phyloP scores from a whole-genome alignment of 2,329 filamentous ascomycete genomes.

The Amesomyces nigricolor region DNA sequence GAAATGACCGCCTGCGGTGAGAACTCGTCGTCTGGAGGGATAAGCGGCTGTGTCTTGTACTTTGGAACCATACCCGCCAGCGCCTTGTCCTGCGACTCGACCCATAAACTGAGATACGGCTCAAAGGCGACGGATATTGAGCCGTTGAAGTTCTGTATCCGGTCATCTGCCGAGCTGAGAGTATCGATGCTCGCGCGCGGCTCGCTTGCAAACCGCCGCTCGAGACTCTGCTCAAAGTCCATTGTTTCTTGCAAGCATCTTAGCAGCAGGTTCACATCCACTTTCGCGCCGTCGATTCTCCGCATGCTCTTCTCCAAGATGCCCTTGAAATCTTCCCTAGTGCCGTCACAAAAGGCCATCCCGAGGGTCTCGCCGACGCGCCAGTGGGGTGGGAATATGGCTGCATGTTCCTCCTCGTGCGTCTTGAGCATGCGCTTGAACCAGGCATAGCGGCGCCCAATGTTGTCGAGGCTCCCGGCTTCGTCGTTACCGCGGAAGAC shows the following conservation, averaged over 20 bases:
- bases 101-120: conserved; percentile 94
- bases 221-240: conserved; percentile 90
- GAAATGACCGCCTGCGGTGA: conserved; percentile 81
- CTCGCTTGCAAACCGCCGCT: conserved; percentile 71
- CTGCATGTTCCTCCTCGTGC: conserved; percentile 87
- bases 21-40: conserved; percentile 85
- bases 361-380: conserved; percentile 84
- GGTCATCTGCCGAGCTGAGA: conserved; percentile 70
- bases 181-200: conserved; percentile 84
- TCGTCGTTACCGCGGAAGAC: conserved; percentile 96
- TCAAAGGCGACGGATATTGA: conserved; percentile 96
- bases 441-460: conserved; percentile 90
- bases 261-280: conserved; percentile 85
- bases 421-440: conserved; percentile 93
- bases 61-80: conserved; percentile 77
- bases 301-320: conserved; percentile 87
- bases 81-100: conserved; percentile 90
- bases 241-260: conserved; percentile 91
- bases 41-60: conserved; percentile 76
- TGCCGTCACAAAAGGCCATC: conserved; percentile 91
- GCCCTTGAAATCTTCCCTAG: conserved; percentile 88
- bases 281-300: conserved; percentile 65
- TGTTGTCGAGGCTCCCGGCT: conserved; percentile 93
- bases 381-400: conserved; percentile 84
- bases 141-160: conserved; percentile 73